These are phyloP conservation scores for Echeveria elegans DNA, from an alignment of 164 flowering plant species.

Conservation along the genomic window DNA sequence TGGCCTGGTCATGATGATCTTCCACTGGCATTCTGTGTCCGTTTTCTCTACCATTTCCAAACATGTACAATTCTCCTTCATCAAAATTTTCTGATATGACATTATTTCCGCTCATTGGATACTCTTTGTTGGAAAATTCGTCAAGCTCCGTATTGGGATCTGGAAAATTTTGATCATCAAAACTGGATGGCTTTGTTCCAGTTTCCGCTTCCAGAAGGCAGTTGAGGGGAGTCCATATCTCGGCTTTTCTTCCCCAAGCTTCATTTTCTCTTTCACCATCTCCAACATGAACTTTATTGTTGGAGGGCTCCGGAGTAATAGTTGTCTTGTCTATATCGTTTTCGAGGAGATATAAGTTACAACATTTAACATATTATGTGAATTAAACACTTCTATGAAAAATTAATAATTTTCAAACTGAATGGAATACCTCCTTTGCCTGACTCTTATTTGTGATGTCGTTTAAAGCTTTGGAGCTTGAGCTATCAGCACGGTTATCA, in stretches of 20 bases:
- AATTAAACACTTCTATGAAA: neutral
- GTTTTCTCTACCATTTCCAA: conserved; percentile 38
- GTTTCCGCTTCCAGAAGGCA: conserved; percentile 89
- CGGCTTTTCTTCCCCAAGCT: conserved; percentile 48
- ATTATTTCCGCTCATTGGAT: conserved; percentile 25
- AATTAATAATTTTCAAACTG: neutral
- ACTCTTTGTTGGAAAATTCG: too few relatives aligned
- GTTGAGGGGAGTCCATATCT: conserved; percentile 85
- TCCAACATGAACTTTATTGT: conserved; percentile 23
- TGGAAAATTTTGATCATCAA: conserved; percentile 29
- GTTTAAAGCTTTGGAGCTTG: conserved; percentile 54
- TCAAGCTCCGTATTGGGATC: conserved; percentile 32
- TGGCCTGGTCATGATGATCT: conserved; percentile 30
- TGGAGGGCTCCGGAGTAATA: conserved; percentile 40
- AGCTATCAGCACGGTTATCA: conserved; percentile 40
- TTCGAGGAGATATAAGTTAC: neutral
- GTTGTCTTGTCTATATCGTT: conserved; percentile 44
- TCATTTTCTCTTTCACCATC: conserved; percentile 40
- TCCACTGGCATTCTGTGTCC: conserved; percentile 29
- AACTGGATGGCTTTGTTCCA: conserved; percentile 60
- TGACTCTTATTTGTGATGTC: conserved; percentile 40
- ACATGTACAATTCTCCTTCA: conserved; percentile 17
- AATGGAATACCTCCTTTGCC: conserved; percentile 28
- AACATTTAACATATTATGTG: neutral
- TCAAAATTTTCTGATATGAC: conserved; percentile 27